Conservation (phyloP, 805 yeast species). For the Blastobotrys terrestris region DNA sequence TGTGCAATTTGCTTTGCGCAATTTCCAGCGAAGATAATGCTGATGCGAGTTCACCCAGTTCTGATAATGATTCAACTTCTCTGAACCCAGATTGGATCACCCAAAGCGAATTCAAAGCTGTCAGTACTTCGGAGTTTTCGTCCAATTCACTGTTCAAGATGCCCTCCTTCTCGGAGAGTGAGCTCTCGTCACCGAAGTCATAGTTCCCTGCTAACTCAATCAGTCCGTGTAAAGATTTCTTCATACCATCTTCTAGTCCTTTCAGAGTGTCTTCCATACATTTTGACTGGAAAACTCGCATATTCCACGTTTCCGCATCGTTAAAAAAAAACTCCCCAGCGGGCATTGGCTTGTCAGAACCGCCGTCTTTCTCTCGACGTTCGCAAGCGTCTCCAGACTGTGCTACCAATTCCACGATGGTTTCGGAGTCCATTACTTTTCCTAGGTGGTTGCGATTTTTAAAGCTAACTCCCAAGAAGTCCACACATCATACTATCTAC, state of each 20-base stretch:
- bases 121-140: conserved; percentile 1
- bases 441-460: neutral
- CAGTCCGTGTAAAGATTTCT: neutral
- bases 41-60: conserved; percentile 16
- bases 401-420: neutral
- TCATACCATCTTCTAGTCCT: neutral
- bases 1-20: conserved; percentile 9
- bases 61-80: conserved; percentile 16
- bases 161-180: conserved; percentile 10
- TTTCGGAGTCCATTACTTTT: neutral
- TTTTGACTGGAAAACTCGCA: neutral
- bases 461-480: neutral
- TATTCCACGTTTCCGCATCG: conserved; percentile 1
- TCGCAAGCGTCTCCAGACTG: neutral
- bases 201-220: neutral
- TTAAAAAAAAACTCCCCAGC: neutral
- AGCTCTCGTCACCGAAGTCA: neutral
- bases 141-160: conserved; percentile 6
- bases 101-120: conserved; percentile 20
- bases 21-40: conserved; percentile 15
- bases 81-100: conserved; percentile 17
- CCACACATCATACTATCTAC: neutral
- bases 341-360: neutral
- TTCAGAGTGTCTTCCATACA: neutral
- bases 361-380: neutral